Percentiles rank a stretch among this genome's conserved stretches.
Evolutionary conservation across 257 asterid species (phyloP).

Genomic region (Leonotis leonurus): DNA sequence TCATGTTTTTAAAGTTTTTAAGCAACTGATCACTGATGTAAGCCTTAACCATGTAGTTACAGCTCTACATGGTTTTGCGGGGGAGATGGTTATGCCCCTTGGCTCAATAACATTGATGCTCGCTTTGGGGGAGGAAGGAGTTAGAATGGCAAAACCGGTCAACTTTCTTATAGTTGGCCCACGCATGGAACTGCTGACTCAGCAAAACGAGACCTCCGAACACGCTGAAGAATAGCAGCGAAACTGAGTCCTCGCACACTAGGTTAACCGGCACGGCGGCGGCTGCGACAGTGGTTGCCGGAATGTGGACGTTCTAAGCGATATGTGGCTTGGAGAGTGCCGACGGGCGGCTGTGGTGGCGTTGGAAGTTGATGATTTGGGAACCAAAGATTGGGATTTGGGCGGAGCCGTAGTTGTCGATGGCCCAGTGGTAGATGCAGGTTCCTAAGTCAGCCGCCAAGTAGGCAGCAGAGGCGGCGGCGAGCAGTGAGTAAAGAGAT

Average conservation of each 20-base stretch:
- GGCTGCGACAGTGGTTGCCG: slow-evolving; percentile 13
- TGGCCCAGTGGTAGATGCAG: slow-evolving; percentile 29
- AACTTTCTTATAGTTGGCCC: no score
- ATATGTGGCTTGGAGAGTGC: slow-evolving; percentile 10
- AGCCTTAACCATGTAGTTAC: no score
- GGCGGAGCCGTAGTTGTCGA: slow-evolving; percentile 29
- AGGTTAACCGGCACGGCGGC: not conserved
- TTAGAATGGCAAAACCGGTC: no score
- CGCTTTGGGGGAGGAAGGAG: no score
- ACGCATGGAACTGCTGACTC: slow-evolving; percentile 74
- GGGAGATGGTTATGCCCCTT: no score
- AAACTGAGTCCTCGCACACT: not conserved
- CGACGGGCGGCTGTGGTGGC: slow-evolving; percentile 22
- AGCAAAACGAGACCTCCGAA: slow-evolving; percentile 27
- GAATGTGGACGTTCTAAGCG: slow-evolving; percentile 25
- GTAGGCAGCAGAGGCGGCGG: not conserved
- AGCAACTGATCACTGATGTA: no score
- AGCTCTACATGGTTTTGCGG: no score
- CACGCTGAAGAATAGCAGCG: slow-evolving; percentile 21
- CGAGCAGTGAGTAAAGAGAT: no score
- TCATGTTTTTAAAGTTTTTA: no score
- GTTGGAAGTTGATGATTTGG: slow-evolving; percentile 12
- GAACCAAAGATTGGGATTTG: slow-evolving; percentile 18
- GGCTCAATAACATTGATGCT: no score
- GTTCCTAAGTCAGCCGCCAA: slow-evolving; percentile 12